These are phyloP conservation scores for Hymenoscyphus salicellus DNA, from an alignment of 2,329 filamentous ascomycete species.

Conservation along the genomic window DNA sequence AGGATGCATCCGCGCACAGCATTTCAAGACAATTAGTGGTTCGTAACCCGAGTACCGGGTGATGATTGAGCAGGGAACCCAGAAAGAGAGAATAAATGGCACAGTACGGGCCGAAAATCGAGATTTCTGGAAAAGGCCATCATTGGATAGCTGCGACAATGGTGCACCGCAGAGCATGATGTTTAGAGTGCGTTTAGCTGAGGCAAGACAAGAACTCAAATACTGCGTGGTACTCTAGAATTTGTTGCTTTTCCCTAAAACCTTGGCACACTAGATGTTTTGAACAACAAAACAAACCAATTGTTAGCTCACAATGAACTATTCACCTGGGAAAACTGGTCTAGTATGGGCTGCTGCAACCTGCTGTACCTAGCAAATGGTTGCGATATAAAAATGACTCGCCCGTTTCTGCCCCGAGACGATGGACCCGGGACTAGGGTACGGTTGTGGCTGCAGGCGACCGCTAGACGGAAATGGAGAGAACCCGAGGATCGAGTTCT, in stretches of 20 bases:
- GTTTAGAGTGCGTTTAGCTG: too few relatives aligned
- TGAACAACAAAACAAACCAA: background rate
- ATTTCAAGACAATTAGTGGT: background rate
- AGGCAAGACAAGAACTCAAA: background rate
- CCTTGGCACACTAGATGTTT: too few relatives aligned
- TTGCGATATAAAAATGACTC: background rate
- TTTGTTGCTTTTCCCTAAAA: too few relatives aligned
- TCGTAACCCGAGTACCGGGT: slow-evolving; percentile 2
- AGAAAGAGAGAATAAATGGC: background rate
- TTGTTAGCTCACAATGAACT: background rate
- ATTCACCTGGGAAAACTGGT: background rate
- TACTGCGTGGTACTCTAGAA: background rate
- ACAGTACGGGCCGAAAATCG: background rate
- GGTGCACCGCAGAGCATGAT: background rate
- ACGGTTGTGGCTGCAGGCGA: slow-evolving; percentile 10
- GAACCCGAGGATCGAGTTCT: background rate
- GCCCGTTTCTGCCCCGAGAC: background rate
- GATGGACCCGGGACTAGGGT: background rate
- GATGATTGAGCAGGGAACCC: background rate
- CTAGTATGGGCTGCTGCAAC: background rate
- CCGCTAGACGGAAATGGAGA: background rate
- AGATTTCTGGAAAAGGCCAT: background rate
- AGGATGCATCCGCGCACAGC: background rate
- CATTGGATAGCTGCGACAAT: background rate
- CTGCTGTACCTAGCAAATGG: background rate